Evolutionary conservation across 306 rosid species (phyloP), one percentile per base, ranked within the genome.

Genomic region (Cucurbita argyrosperma): DNA sequence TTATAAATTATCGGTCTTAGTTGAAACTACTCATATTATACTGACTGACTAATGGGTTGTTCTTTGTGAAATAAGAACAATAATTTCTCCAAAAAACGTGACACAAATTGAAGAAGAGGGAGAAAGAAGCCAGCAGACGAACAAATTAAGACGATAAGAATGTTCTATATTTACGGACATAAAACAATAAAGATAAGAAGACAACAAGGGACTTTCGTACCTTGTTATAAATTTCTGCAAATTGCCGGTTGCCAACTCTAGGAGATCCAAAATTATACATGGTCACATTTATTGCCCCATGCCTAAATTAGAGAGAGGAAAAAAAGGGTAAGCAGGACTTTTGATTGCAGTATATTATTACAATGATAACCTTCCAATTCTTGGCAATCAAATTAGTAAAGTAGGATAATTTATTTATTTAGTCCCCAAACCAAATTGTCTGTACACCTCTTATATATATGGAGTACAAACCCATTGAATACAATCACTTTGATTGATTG

Each of bases 241-340:
- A 94, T 84, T 79, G 83, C 87, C 77, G 91, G 89, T 94, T 94
- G 74, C 97, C 98, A 74, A 90, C 97, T 86, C 98, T 86, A 46
- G 98, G 98, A 85, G 97, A 94, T 82, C 98, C 98, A 7, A 94
- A 94, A 86, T 94, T 94, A 78, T 94, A 94, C 98, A 90, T 89
- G 58, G 95, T 86, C 76, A 94, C 78, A 37, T 84, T 78, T 77
- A 94, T 88, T 69, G 85, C 90, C 80, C 88, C 92, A 38, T 42
- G 67, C 89, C 97, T 94, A 76, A 23, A 16, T 70, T 30, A 78
- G 75, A 82, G 23, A 71, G 1, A 58, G 74, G 64, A 56, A 77
- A 35, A 72, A 49, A 75, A 14, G 26, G n/a, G 40, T 16, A 55
- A 80, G 66, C 47, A 79, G n/a, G 45, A 51, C 63, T 68, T 68